Evolutionary conservation across 208 protist genomes (phyloP), one percentile per base, ranked within the genome.

Genomic region (Kentomonas sorsogonicus): DNA sequence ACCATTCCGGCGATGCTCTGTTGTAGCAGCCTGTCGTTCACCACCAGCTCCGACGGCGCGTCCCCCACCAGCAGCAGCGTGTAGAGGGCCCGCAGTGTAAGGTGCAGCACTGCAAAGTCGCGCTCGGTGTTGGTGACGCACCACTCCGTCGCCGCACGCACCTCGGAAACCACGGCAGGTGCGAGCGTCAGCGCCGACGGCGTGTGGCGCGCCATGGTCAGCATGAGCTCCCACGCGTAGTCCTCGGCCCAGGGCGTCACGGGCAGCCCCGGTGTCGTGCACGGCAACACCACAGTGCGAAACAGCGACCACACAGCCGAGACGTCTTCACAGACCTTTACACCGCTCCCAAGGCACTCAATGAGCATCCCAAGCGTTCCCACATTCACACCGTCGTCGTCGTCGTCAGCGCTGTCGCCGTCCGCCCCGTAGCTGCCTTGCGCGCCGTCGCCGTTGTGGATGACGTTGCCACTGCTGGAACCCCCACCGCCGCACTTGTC

Each of bases 201-300:
- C 4, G 79, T 70, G 43, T 48, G 52, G 29, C 70, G 68, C 16
- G 53, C 66, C 64, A 91, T 81, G 7, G 51, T 43, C 15, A 90
- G 69, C 0, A 94, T 60, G 18, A 91, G 53, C 53, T 91, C 87
- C 87, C 87, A 94, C 10, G 76, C 83, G 50, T 76, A 34, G 48
- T 94, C 87, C 69, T 91, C 83, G 20, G 60, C 83, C 74, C 79
- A 91, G 23, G 74, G 61, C 6, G 78, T 69, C n/a, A 84, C 52
- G 0, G 63, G 22, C 10, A 55, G 31, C 0, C 43, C 70, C 16
- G 77, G 65, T 25, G 40, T 18, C 0, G 72, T 94, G 73, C 83
- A 94, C 16, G 66, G 67, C 43, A 80, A 23, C 2, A 91, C 65
- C 29, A 91, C 51, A 25, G 63, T 15, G 23, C 50, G 44, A 43